A percentile compares a stretch with the other conserved stretches of the same genome.
Conservation (phyloP, 2,329 filamentous ascomycete genomes). For the Blastomyces gilchristii region DNA sequence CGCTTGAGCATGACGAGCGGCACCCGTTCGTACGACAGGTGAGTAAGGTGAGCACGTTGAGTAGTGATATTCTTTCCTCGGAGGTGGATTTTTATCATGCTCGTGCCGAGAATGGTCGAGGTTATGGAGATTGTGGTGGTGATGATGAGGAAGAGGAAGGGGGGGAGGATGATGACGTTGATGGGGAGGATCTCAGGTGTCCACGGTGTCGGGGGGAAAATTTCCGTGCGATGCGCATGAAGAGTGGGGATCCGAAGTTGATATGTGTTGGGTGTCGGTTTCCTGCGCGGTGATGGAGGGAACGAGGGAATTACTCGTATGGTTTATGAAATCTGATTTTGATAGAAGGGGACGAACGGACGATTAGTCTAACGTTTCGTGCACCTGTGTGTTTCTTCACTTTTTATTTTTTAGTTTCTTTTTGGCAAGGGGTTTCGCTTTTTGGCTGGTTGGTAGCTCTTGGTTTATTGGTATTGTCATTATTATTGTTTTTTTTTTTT, state of each 20-base stretch:
- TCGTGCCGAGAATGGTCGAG: constrained; percentile 19
- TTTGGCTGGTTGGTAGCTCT: not conserved
- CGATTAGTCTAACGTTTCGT: not conserved
- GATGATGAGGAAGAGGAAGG: constrained; percentile 28
- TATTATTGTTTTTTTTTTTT: not conserved
- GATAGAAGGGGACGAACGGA: too few relatives aligned
- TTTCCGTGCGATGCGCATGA: constrained; percentile 51
- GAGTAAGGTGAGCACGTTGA: constrained; percentile 47
- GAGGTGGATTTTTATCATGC: constrained; percentile 18
- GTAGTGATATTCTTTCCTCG: constrained; percentile 43
- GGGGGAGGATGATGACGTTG: constrained; percentile 31
- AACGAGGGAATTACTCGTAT: not conserved
- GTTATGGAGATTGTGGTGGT: constrained; percentile 24
- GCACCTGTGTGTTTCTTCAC: too few relatives aligned
- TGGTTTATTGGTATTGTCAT: not conserved
- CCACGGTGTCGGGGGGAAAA: constrained; percentile 50
- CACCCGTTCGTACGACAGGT: constrained; percentile 20
- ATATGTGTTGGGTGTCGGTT: constrained; percentile 49
- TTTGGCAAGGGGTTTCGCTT: not conserved
- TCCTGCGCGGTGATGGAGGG: constrained; percentile 9
- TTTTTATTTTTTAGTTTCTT: not conserved
- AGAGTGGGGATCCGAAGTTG: constrained; percentile 45
- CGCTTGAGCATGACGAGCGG: constrained; percentile 6
- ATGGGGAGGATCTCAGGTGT: constrained; percentile 45
- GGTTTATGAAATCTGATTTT: not conserved